Conservation (phyloP, 352 stramenopile species). For the Aphanomyces euteiches region DNA sequence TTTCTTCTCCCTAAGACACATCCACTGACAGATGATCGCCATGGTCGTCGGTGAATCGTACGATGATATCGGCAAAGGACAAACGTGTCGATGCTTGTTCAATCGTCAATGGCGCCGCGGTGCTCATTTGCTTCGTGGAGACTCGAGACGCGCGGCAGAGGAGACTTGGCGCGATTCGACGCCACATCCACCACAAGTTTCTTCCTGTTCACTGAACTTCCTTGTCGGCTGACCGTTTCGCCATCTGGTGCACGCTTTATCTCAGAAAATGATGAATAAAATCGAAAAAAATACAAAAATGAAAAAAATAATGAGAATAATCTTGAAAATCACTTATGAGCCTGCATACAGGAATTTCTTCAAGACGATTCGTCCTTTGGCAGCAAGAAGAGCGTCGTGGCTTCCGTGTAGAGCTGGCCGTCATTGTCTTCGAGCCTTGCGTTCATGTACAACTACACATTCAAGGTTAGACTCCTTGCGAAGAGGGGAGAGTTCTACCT, state of each 20-base stretch:
- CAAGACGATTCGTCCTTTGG: not conserved
- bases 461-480: not conserved
- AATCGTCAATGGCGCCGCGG: slow-evolving; percentile 4
- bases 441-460: slow-evolving; percentile 28
- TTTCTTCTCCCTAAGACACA: slow-evolving; percentile 36
- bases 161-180: not conserved
- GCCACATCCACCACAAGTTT: not conserved
- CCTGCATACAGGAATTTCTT: too few relatives aligned
- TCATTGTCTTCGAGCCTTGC: slow-evolving; percentile 15
- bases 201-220: not conserved
- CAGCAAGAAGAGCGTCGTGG: slow-evolving; percentile 26
- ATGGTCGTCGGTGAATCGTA: not conserved
- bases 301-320: too few relatives aligned
- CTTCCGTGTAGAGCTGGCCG: slow-evolving; percentile 23
- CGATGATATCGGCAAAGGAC: slow-evolving; percentile 31
- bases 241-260: too few relatives aligned
- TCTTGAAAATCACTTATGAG: too few relatives aligned
- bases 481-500: slow-evolving; percentile 5
- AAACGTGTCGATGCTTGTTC: slow-evolving; percentile 23
- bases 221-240: too few relatives aligned
- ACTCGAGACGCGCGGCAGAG: not conserved
- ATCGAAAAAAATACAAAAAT: too few relatives aligned
- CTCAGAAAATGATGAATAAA: too few relatives aligned
- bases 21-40: not conserved
- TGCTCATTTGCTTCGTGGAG: not conserved